Base-by-base conservation (phyloP, 73 alveolate genomes). In the Paramecium biaurelia region DNA sequence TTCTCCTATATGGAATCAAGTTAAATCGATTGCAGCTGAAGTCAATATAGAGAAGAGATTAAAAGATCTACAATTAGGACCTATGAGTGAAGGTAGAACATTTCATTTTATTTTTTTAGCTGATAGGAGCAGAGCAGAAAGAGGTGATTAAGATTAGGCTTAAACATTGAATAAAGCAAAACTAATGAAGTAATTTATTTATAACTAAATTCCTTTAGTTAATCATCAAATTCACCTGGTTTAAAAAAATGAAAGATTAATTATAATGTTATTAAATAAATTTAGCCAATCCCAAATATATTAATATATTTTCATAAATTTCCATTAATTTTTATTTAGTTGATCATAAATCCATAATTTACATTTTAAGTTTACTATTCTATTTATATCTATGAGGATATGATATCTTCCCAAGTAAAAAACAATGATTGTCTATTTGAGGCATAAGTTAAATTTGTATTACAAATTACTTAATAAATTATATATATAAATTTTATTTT, bases 11-110 rank as follows among this genome's bases (percentile, higher is more conserved):
- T 79, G 90, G 90, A 34, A 23, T 37, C 7, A 79, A 45, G 74
- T 79, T 18, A 41, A 45, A 45, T 18, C 11, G 9, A 79, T 79
- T 37, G 90, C 90, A 24, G 45, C 45, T 14, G 90, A 79, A 45
- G 30, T 79, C n/a, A 79, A 79, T n/a, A 41, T 79, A 23, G 90
- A 79, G 43, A 79, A 79, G 72, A 79, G 90, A 79, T 63, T 79
- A 4, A 79, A 79, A 47, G 90, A 79, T 23, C 7, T 79, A 9
- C 15, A 38, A 30, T 14, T 79, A 21, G 47, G 56, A 23, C 23
- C 45, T 2, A 79, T 79, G 90, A 43, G 76, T 21, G 90, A 79
- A 32, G 72, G 90, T 79, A 42, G 1, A 6, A 79, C 23, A 5
- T 18, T 1, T 43, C 2, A 7, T 30, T 30, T 12, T 14, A 47